Conservation (phyloP, 2,329 filamentous ascomycete genomes). For the Trichoderma sp. region DNA sequence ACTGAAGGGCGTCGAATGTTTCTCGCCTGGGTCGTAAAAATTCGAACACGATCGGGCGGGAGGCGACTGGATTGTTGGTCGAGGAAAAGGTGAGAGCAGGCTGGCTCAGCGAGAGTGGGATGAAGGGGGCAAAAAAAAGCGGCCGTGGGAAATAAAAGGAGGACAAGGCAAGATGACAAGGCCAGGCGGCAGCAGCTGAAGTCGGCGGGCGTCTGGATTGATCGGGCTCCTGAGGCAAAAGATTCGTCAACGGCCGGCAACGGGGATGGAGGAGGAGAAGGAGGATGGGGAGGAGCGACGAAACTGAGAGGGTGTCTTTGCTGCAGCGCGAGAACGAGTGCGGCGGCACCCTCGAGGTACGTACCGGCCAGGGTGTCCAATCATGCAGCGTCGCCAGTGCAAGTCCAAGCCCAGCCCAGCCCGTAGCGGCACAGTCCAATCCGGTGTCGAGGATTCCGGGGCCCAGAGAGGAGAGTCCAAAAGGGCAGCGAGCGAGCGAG, state of each 20-base stretch:
- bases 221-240: constrained; percentile 3
- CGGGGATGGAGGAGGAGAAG: constrained; percentile 35
- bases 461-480: neutral
- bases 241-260: constrained; percentile 35
- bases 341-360: constrained; percentile 28
- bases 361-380: constrained; percentile 26
- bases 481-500: neutral
- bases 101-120: constrained; percentile 5
- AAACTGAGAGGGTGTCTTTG: constrained; percentile 30
- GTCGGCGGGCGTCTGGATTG: constrained; percentile 12
- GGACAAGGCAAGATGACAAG: constrained; percentile 15
- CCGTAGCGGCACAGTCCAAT: constrained; percentile 16
- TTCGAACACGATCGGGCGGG: constrained; percentile 30
- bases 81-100: constrained; percentile 9
- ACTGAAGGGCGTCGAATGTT: constrained; percentile 28
- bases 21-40: constrained; percentile 35
- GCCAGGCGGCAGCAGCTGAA: neutral
- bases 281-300: constrained; percentile 40
- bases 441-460: constrained; percentile 16
- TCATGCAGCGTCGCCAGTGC: constrained; percentile 4
- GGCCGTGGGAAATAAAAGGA: constrained; percentile 20
- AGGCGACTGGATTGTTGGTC: constrained; percentile 25
- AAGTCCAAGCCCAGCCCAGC: constrained; percentile 16
- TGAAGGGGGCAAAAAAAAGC: constrained; percentile 20
- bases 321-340: constrained; percentile 24